A percentile compares a stretch with the other conserved stretches of the same genome.
phyloP scores from a whole-genome alignment of 2,329 filamentous ascomycete species.

The Epichloe elymi region DNA sequence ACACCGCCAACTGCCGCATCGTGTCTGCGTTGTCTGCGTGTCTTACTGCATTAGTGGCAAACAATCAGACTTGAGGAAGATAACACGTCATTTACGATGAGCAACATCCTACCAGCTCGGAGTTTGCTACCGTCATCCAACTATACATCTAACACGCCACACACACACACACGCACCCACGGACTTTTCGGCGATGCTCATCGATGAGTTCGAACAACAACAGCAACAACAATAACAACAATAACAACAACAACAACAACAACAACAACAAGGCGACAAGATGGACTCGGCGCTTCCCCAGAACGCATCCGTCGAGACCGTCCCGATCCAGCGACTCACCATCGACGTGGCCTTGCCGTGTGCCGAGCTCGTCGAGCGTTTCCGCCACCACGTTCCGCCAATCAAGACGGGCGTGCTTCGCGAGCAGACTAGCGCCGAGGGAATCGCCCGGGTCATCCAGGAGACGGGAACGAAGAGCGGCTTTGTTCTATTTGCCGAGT shows the following conservation, averaged over 20 bases:
- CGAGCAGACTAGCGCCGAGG: neutral
- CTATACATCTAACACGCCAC: neutral
- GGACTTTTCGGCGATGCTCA: too few relatives aligned
- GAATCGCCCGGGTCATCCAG: neutral
- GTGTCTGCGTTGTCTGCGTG: neutral
- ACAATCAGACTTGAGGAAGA: neutral
- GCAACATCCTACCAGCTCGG: too few relatives aligned
- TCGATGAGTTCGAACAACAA: too few relatives aligned
- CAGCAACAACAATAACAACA: too few relatives aligned
- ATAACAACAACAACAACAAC: too few relatives aligned
- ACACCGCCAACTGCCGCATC: neutral
- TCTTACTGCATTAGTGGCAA: neutral
- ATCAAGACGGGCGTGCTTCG: neutral
- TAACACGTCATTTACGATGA: neutral
- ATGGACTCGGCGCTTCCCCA: neutral
- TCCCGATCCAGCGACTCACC: neutral
- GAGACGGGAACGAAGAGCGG: neutral
- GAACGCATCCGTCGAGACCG: neutral
- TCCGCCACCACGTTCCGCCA: neutral
- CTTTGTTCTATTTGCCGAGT: constrained; percentile 4
- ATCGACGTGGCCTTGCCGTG: neutral
- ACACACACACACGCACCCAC: neutral
- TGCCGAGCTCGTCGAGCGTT: neutral
- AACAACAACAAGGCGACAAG: too few relatives aligned
- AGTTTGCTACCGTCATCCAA: neutral